Evolutionary conservation across 2,329 filamentous ascomycete species (phyloP), one percentile per base, ranked within the genome.

Genomic region (Scytalidium lignicola): DNA sequence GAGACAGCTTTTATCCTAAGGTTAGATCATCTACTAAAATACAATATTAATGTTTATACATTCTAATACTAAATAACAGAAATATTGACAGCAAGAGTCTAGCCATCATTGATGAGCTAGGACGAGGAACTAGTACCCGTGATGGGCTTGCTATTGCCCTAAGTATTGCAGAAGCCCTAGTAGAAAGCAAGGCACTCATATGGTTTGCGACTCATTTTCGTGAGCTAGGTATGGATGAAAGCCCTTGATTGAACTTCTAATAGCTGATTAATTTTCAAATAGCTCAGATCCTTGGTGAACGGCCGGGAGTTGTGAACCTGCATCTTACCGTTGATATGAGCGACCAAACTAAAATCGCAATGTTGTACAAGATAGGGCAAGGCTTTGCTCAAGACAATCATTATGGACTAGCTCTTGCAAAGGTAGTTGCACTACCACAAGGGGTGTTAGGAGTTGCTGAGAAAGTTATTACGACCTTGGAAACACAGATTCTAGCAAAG

Each of bases 191-290:
- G 51, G 85, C 90, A 0, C 75, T 88, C 0, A 82, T 96, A 0
- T 96, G 90, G 84, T 99, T 99, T 67, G 90, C 86, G 1, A 97
- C 93, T 0, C 95, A 99, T 63, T 99, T 96, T 63, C 75, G 80
- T 29, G 88, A 96, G 53, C 74, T 99, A 2, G 68, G 75, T 78
- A 64, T 54, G 70, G 44, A 15, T 19, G 28, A 10, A 7, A 46
- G 15, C 15, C 19, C 28, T 21, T 20, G 13, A 5, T 13, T 15
- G 13, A 9, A 21, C 5, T 19, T 7, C 10, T 39, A 22, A 46
- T 58, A 40, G 57, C 23, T 37, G 15, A 37, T 9, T 5, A 7
- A 8, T n/a, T 26, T 21, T 10, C 13, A 3, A n/a, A 6, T 39
- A 75, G 85, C 90, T 0, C 78, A 77, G 2, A 88, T 92, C 29